phyloP scores from a whole-genome alignment of 1,284 basidiomycete genomes.

The Sporisorium reilianum region DNA sequence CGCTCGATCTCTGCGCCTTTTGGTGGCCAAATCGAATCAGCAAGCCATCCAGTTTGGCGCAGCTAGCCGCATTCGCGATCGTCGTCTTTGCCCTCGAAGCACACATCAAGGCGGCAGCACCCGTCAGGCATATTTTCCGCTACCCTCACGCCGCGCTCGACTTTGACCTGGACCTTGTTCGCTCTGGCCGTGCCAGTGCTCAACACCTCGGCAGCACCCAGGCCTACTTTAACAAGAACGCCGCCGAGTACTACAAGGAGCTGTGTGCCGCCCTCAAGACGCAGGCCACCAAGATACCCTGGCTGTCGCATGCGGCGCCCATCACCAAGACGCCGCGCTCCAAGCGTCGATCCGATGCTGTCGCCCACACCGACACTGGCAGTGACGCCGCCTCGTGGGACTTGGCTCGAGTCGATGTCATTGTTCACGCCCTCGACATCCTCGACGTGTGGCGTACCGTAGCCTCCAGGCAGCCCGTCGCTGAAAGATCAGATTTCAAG shows the following conservation, averaged over 20 bases:
- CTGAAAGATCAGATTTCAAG: not conserved
- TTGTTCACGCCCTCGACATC: conserved; percentile 28
- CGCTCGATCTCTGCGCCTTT: conserved; percentile 37
- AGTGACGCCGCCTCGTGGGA: not conserved
- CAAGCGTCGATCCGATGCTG: not conserved
- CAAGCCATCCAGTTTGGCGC: not conserved
- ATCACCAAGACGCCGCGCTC: conserved; percentile 3
- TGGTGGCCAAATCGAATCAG: conserved; percentile 35
- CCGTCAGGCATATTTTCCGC: conserved; percentile 25
- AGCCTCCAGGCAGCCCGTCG: not conserved
- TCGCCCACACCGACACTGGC: not conserved
- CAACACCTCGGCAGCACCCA: not conserved
- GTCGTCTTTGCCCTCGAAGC: conserved; percentile 41
- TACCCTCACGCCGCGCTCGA: conserved; percentile 18
- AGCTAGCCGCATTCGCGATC: conserved; percentile 28
- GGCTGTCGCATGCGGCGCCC: conserved; percentile 15
- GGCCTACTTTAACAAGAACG: conserved; percentile 5
- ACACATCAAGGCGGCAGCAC: conserved; percentile 19
- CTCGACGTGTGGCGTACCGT: conserved; percentile 21
- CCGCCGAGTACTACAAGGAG: conserved; percentile 18
- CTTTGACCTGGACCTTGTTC: not conserved
- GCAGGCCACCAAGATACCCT: conserved; percentile 29
- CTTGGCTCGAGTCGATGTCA: conserved; percentile 21
- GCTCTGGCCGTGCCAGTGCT: not conserved
- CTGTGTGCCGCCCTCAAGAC: conserved; percentile 12